Percentiles rank a stretch among this genome's conserved stretches.
Conservation (phyloP, 805 yeast species). For the Kodamaea neixiangensis region DNA sequence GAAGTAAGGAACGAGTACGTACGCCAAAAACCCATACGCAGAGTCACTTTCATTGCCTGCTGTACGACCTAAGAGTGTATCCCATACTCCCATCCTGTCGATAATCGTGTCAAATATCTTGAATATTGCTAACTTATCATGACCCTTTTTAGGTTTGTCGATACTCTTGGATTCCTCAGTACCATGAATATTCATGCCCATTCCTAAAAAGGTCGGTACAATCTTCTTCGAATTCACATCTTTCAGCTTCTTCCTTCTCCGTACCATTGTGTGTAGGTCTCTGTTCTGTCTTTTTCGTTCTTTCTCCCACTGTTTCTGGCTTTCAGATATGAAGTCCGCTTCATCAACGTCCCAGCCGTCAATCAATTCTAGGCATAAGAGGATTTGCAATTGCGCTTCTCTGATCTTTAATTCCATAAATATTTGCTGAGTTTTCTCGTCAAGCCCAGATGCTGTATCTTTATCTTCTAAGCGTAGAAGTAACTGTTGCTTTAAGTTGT, state of each 20-base stretch:
- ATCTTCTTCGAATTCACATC: constrained; percentile 21
- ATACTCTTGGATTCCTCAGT: constrained; percentile 5
- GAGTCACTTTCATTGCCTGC: constrained; percentile 36
- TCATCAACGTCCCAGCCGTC: constrained; percentile 36
- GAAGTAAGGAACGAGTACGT: constrained; percentile 56
- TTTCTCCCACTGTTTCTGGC: constrained; percentile 30
- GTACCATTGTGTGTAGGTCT: constrained; percentile 23
- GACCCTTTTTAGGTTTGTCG: background rate
- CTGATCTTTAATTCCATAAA: constrained; percentile 48
- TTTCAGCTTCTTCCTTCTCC: constrained; percentile 18
- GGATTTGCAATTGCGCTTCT: constrained; percentile 57
- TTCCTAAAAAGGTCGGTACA: constrained; percentile 46
- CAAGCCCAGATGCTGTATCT: constrained; percentile 2
- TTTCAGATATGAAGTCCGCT: constrained; percentile 29
- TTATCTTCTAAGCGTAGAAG: constrained; percentile 20
- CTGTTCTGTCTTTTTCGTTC: constrained; percentile 21
- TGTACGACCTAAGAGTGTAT: constrained; percentile 42
- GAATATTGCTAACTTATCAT: constrained; percentile 15
- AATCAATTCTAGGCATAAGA: constrained; percentile 50
- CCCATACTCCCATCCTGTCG: constrained; percentile 58
- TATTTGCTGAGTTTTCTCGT: constrained; percentile 27
- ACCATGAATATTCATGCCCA: constrained; percentile 25
- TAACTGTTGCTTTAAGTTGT: background rate
- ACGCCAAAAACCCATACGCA: constrained; percentile 49
- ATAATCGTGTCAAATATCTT: constrained; percentile 43